phyloP scores from a whole-genome alignment of 352 stramenopile species.

The Globisporangium viniferum region DNA sequence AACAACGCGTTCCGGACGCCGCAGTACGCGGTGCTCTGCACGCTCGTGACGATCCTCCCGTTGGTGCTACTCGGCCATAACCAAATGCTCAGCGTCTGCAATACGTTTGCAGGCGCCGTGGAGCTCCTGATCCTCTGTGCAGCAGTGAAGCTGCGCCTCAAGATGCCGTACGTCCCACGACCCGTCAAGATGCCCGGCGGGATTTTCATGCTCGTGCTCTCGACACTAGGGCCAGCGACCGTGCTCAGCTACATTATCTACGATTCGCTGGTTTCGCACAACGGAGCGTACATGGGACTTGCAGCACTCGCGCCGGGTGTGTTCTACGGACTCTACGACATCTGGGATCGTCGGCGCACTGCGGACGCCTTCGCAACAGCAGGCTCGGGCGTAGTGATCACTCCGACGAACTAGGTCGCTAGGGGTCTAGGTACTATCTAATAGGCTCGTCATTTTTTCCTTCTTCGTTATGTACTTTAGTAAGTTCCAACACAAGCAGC shows the following conservation, averaged over 20 bases:
- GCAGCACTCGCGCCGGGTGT: background rate
- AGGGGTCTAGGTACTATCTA: too few species aligned
- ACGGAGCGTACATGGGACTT: background rate
- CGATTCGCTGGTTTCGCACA: background rate
- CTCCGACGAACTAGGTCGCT: background rate
- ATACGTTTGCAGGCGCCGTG: slow-evolving; percentile 66
- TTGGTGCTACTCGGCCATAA: slow-evolving; percentile 27
- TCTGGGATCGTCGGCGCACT: background rate
- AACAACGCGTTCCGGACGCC: slow-evolving; percentile 17
- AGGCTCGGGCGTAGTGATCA: background rate
- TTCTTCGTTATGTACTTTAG: too few species aligned
- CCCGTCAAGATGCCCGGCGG: slow-evolving; percentile 23
- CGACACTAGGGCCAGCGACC: slow-evolving; percentile 4
- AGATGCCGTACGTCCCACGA: slow-evolving; percentile 35
- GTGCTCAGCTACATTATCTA: slow-evolving; percentile 10
- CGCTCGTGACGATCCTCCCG: slow-evolving; percentile 8
- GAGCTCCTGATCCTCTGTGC: slow-evolving; percentile 77
- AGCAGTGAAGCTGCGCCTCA: slow-evolving; percentile 74
- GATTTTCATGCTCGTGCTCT: slow-evolving; percentile 8
- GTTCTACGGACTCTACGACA: background rate
- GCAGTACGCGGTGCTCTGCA: slow-evolving; percentile 13
- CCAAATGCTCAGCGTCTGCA: slow-evolving; percentile 54
- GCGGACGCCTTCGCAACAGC: background rate
- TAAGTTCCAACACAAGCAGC: too few species aligned
- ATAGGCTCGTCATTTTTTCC: too few species aligned